phyloP scores from a whole-genome alignment of 2,329 filamentous ascomycete species.

The Penicillium sp. region DNA sequence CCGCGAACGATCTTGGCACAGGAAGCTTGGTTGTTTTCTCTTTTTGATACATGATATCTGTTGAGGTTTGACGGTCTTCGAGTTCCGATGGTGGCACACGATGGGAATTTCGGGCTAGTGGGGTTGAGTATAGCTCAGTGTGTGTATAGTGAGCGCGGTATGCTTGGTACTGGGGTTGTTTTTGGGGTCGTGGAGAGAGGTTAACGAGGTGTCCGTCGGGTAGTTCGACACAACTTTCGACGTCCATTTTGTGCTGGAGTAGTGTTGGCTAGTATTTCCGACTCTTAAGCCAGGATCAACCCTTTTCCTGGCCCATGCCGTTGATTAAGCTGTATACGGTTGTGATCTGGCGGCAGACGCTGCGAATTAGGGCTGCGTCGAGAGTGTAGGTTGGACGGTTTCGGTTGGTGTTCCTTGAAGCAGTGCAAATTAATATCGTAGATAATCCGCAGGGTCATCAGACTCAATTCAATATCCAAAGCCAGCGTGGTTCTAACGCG shows the following conservation, averaged over 20 bases:
- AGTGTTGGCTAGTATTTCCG: slow-evolving; percentile 6
- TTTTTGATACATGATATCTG: slow-evolving; percentile 16
- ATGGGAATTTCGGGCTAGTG: slow-evolving; percentile 4
- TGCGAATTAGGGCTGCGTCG: slow-evolving; percentile 5
- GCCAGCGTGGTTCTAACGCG: slow-evolving; percentile 11
- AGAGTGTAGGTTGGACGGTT: not conserved
- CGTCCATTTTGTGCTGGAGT: slow-evolving; percentile 25
- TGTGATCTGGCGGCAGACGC: not conserved
- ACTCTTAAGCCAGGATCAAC: slow-evolving; percentile 19
- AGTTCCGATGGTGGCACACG: slow-evolving; percentile 6
- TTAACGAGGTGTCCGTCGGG: slow-evolving; percentile 33
- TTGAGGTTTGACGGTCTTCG: slow-evolving; percentile 2
- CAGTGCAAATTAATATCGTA: slow-evolving; percentile 6
- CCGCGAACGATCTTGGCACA: slow-evolving; percentile 22
- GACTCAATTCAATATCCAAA: not conserved
- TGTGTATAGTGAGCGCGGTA: slow-evolving; percentile 17
- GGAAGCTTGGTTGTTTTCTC: slow-evolving; percentile 31
- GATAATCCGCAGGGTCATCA: slow-evolving; percentile 8
- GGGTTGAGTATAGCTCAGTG: slow-evolving; percentile 8
- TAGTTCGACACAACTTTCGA: slow-evolving; percentile 24
- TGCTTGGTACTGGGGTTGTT: slow-evolving; percentile 15
- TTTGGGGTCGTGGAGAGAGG: slow-evolving; percentile 25
- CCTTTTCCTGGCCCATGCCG: slow-evolving; percentile 19
- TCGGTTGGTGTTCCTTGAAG: slow-evolving; percentile 1
- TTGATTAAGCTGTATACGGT: not conserved